These are phyloP conservation scores for Maudiozyma turicensis DNA, from an alignment of 805 yeast genomes.

Conservation along the genomic window DNA sequence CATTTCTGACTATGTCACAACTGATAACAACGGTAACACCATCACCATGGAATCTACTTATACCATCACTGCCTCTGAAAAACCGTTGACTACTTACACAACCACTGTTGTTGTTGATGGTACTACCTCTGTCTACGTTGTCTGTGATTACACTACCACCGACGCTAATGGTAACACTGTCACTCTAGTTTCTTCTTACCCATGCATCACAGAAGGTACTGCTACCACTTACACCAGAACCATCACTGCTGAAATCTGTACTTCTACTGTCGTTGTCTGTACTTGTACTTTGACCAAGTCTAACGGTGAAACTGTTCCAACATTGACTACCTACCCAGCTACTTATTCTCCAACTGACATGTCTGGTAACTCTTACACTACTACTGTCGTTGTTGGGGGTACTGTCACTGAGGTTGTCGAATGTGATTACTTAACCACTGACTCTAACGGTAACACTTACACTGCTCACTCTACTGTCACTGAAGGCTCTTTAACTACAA, in stretches of 20 bases:
- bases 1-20: neutral
- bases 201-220: neutral
- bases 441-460: neutral
- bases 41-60: conserved; percentile 1
- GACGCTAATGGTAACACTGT: neutral
- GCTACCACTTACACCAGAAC: conserved; percentile 2
- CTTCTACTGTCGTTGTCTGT: conserved; percentile 1
- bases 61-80: neutral
- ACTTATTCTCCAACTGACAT: conserved; percentile 5
- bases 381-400: conserved; percentile 1
- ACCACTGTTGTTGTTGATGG: conserved; percentile 1
- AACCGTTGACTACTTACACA: conserved; percentile 1
- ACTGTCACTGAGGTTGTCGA: neutral
- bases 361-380: neutral
- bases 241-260: conserved; percentile 1
- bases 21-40: conserved; percentile 1
- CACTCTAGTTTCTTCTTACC: conserved; percentile 1
- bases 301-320: neutral
- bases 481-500: neutral
- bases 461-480: neutral
- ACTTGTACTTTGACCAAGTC: conserved; percentile 2
- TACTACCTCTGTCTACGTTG: conserved; percentile 1
- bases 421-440: conserved; percentile 1
- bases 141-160: conserved; percentile 2
- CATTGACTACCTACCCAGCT: neutral